These are phyloP conservation scores for Salix caprea DNA, from an alignment of 345 rosid genomes.

Conservation along the genomic window DNA sequence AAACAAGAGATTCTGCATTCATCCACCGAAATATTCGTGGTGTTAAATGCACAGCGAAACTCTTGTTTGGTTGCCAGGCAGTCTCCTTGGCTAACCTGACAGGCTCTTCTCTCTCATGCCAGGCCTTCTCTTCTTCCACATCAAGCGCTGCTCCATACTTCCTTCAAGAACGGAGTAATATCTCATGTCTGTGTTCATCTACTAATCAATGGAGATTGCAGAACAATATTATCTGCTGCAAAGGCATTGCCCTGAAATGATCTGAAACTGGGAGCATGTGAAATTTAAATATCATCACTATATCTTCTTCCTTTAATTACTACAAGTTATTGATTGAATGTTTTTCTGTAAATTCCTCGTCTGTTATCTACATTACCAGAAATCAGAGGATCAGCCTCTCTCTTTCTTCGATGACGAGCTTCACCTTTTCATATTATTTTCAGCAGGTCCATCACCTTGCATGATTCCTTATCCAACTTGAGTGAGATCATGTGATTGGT, in stretches of 20 bases:
- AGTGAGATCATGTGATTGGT: not conserved
- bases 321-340: not conserved
- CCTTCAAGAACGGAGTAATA: too few relatives aligned
- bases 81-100: slow-evolving; percentile 30
- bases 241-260: too few relatives aligned
- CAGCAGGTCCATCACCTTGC: not conserved
- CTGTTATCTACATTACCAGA: not conserved
- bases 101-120: slow-evolving; percentile 33
- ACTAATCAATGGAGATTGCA: too few relatives aligned
- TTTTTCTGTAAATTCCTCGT: not conserved
- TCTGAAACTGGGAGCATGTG: too few relatives aligned
- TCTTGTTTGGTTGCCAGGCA: slow-evolving; percentile 22
- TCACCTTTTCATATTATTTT: not conserved
- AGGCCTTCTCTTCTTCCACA: slow-evolving; percentile 18
- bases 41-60: not conserved
- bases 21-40: not conserved
- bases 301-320: not conserved
- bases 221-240: too few relatives aligned
- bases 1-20: not conserved
- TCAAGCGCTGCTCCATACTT: too few relatives aligned
- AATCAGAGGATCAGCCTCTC: not conserved
- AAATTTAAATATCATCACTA: not conserved
- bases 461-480: not conserved
- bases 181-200: too few relatives aligned
- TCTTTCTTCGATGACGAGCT: not conserved